These are phyloP conservation scores for Globisporangium heterothallicum DNA, from an alignment of 352 stramenopile genomes.

Conservation along the genomic window DNA sequence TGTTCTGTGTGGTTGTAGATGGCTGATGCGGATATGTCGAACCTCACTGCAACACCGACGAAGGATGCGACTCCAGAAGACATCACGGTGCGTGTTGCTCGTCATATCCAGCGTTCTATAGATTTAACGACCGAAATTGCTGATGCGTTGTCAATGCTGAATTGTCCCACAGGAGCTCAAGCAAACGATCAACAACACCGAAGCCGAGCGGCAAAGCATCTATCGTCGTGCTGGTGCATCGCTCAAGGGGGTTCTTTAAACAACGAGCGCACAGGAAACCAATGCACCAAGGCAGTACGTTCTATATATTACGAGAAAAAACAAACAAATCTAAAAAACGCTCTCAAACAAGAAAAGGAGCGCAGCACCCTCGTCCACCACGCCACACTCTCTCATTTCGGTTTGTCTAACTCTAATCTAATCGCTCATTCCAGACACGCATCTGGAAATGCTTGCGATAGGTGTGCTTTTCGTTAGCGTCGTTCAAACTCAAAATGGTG, in stretches of 20 bases:
- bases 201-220: conserved; percentile 76
- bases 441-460: not conserved
- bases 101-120: not conserved
- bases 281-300: no score
- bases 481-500: conserved; percentile 70
- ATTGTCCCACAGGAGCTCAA: conserved; percentile 53
- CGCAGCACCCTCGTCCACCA: not conserved
- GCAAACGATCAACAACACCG: conserved; percentile 64
- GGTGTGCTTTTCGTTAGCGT: conserved; percentile 7
- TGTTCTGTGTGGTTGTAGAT: conserved; percentile 32
- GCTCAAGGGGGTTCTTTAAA: conserved; percentile 74
- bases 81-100: conserved; percentile 36
- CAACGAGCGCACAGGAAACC: conserved; percentile 4
- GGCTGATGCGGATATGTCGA: conserved; percentile 84
- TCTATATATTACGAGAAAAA: not conserved
- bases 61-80: conserved; percentile 76
- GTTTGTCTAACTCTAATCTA: not conserved
- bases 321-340: no score
- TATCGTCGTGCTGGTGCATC: conserved; percentile 70
- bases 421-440: no score
- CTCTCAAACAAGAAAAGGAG: not conserved
- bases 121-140: not conserved
- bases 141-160: not conserved
- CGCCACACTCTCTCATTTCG: no score
- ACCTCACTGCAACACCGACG: conserved; percentile 71